Evolutionary conservation across 2,329 filamentous ascomycete species (phyloP).

Genomic region (Leptographium wingfieldii): DNA sequence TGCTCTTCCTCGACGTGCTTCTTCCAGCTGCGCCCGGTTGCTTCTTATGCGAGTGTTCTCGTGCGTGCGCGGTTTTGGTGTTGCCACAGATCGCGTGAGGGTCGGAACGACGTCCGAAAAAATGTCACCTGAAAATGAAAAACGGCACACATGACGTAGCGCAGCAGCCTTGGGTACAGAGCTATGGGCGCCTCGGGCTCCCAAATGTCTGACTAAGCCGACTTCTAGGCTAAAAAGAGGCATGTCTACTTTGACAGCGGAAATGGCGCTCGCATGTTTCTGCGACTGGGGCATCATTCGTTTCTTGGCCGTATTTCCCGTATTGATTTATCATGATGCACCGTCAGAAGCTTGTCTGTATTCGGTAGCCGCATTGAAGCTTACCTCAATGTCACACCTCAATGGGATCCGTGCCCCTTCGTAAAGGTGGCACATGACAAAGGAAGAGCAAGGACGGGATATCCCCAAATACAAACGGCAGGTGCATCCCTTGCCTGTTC

Average conservation of each 20-base stretch:
- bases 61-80: neutral
- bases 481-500: neutral
- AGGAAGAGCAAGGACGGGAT: neutral
- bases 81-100: neutral
- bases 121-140: slow-evolving; percentile 12
- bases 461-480: neutral
- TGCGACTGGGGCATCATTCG: too few species aligned
- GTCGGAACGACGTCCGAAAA: neutral
- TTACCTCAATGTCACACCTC: too few species aligned
- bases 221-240: neutral
- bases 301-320: too few species aligned
- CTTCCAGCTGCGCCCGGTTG: too few species aligned
- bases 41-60: neutral
- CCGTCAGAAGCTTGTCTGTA: too few species aligned
- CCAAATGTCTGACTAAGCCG: neutral
- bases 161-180: neutral
- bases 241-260: too few species aligned
- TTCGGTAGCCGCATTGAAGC: neutral
- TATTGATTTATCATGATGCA: too few species aligned
- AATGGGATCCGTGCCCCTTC: neutral
- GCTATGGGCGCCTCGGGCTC: neutral
- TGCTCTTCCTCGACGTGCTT: too few species aligned
- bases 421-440: neutral
- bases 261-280: too few species aligned
- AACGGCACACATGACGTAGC: neutral